Base-by-base conservation (phyloP, 441 rosid species). In the Sinapis alba region DNA sequence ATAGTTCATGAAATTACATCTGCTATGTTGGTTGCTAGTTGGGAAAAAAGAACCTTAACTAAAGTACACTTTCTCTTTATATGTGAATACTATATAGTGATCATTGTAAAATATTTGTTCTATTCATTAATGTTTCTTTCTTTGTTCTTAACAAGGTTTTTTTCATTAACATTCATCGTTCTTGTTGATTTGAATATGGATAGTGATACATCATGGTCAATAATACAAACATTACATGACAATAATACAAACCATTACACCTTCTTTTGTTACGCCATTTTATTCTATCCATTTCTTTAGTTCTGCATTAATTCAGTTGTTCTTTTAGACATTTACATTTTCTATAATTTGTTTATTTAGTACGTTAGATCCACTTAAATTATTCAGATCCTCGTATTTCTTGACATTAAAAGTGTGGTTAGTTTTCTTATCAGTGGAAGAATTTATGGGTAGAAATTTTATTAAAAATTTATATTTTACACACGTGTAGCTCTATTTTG, bases 401-500 rank as follows among this genome's bases (percentile, higher is more conserved):
- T 62, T 18, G 69, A 30, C 26, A 11, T 18, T 32, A 11, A 62
- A 32, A 32, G 24, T 18, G 15, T 30, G 10, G 13, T 19, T 32
- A 18, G 10, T 62, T 1, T 19, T 62, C 47, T 38, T 1, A 16
- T 32, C 65, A 18, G 8, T 18, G 16, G 65, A 32, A 61, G 43
- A 28, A 62, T 20, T 62, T 34, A 21, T 12, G n/a, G 23, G 68
- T 64, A 30, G 10, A n/a, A 21, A 2, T 0, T 8, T 9, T 5
- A 24, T 65, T n/a, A 13, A 2, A 15, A 2, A 62, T 6, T 6
- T 16, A 18, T 10, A 51, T 28, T 30, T 58, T 15, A 70, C 74
- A 59, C 60, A 45, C 59, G 74, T 71, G 67, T 45, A 43, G 21
- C 32, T 60, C 47, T 60, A 71, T n/a, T 51, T 51, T 71, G 32